Base-by-base conservation (phyloP, 495 filamentous ascomycete species). In the Lophium mytilinum region DNA sequence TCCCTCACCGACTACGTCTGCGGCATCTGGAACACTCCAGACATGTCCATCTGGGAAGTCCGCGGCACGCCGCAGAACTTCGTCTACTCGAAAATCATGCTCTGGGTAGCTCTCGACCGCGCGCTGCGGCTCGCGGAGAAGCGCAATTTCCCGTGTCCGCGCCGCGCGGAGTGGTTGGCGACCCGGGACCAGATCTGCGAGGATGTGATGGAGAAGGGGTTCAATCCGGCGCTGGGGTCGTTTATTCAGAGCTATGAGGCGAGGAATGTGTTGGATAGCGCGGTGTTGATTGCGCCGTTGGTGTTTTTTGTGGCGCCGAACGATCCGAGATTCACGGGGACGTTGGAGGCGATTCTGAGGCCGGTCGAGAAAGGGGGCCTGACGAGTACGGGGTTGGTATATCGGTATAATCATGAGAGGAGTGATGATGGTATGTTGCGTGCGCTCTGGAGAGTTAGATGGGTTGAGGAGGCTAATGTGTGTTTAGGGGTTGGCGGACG, bases 1-100 rank as follows among this genome's bases (percentile, higher is more conserved):
- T 76, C 81, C 49, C 78, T 85, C 66, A 72, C 83, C 10, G 74
- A 76, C 57, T 75, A 75, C 52, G 75, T 78, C n/a, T 64, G 73
- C 39, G 60, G 68, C 17, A 73, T 77, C 35, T 68, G 73, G 36
- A 52, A 71, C 69, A 75, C 83, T 43, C 81, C 82, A 17, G 85
- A 89, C 68, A 87, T 87, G 84, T 86, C 83, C 14, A 88, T 89
- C 63, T 88, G 85, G 85, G 85, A 89, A 66, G 84, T 86, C 17
- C 80, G 85, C 50, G 85, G 84, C 43, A 73, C 81, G 57, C 82
- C 83, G 67, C 83, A 88, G 64, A 79, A 87, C 66, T 89, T 87
- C 60, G 76, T 83, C 43, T 88, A 87, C 68, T 84, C 81, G 12
- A 85, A 87, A 61, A 77, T 89, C 58, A 86, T 87, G 81, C 73